Base-by-base conservation (phyloP, 768 basidiomycete species). In the Auriscalpium vulgare region DNA sequence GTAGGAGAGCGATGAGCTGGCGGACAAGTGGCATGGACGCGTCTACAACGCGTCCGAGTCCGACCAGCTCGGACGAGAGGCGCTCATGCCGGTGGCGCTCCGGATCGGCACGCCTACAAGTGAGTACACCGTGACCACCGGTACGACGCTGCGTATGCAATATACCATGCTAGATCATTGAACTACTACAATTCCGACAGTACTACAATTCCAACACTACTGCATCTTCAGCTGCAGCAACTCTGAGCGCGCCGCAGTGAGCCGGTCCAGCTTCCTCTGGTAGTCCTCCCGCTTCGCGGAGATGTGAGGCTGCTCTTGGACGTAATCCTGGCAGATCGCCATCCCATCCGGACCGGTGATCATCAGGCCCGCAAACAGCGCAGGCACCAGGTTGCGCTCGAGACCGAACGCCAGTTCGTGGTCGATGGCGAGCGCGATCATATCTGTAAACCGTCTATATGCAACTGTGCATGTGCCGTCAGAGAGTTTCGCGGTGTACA, bases 371-470 rank as follows among this genome's bases (percentile, higher is more conserved):
- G 66, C 61, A 38, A 71, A 73, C 1, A 87, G 66, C 0, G 65
- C 70, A 8, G 63, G 62, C 1, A 81, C 65, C 2, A 85, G 64
- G 53, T 75, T 73, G 21, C 21, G n/a, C 17, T 47, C 36, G 3
- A 80, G 55, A 0, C 81, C 83, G 8, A 72, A 73, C 7, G 82
- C 73, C 17, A 82, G 75, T 46, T 79, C 76, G 48, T 73, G 64
- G 58, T 84, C 82, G 56, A 84, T 78, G 8, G 78, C 76, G 29
- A 77, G 66, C 5, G 82, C 79, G 8, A 84, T 63, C 46, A 74
- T 77, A 63, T 85, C 83, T 8, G 70, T 71, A 56, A 83, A 76
- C 2, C 82, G 74, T 64, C 82, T 82, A 65, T 78, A 82, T 0
- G 79, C 76, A 2, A 84, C 82, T 68, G 4, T 21, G 29, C 29